Base-by-base conservation (phyloP, 1,284 basidiomycete genomes). In the Bondarzewia mesenterica region DNA sequence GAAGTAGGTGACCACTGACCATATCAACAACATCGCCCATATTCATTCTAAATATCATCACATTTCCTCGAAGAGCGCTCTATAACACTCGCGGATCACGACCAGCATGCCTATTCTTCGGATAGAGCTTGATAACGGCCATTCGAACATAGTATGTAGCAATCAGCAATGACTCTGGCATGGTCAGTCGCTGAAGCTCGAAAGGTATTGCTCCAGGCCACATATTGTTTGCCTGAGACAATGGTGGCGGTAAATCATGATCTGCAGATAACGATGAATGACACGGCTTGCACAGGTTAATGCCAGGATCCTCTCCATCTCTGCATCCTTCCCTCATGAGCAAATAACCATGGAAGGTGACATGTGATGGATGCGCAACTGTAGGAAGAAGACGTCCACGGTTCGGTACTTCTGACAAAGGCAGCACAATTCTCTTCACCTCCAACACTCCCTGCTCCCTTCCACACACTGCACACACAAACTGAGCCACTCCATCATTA, bases 21-120 rank as follows among this genome's bases (percentile, higher is more conserved):
- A 72, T 69, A 5, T 44, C 25, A 0, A 50, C 49, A 2, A 69
- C 56, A 0, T 53, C 59, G 0, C 50, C 26, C 1, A 45, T 46
- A 46, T 66, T 59, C 1, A 64, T 52, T 1, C 51, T 41, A 47
- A 61, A 69, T 7, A 60, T 61, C 14, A 50, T 64, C 2, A 71
- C 63, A 41, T 59, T 71, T 1, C 69, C 69, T 15, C 55, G 49
- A 47, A 69, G n/a, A n/a, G n/a, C n/a, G n/a, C n/a, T 54, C 0
- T 50, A 64, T 1, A 39, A 1, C n/a, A 49, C 10, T 35, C 8
- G 32, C 10, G 32, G 8, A n/a, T 8, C 32, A 8, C 10, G 10
- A 35, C 32, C n/a, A 8, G n/a, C 32, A 8, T n/a, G 10, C 10
- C 32, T 8, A 8, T 35, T 21, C 43, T 57, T 59, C 1, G 62